Percentiles rank a stretch among this genome's conserved stretches.
These are phyloP conservation scores for Aureobasidium melanogenum DNA, from an alignment of 2,329 filamentous ascomycete species.

Conservation along the genomic window DNA sequence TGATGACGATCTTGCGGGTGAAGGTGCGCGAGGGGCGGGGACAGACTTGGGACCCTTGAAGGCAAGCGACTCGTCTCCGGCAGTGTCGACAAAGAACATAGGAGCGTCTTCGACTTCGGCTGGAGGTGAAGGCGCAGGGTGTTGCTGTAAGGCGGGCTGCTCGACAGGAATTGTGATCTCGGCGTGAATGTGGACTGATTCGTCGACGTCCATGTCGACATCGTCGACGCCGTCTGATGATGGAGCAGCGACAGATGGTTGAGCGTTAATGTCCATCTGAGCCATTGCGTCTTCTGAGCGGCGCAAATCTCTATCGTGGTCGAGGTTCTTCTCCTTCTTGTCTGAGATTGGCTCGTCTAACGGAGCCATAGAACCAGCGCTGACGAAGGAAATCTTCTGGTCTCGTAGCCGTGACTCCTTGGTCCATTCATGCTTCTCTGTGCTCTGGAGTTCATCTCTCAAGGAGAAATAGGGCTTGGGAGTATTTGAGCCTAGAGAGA, in stretches of 20 bases:
- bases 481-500: background rate
- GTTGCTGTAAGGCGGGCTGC: background rate
- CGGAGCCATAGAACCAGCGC: slow-evolving; percentile 43
- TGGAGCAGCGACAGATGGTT: background rate
- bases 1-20: slow-evolving; percentile 44
- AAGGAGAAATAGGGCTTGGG: slow-evolving; percentile 33
- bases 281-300: slow-evolving; percentile 23
- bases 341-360: slow-evolving; percentile 20
- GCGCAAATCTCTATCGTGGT: slow-evolving; percentile 22
- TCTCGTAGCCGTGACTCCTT: slow-evolving; percentile 45
- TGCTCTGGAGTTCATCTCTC: slow-evolving; percentile 51
- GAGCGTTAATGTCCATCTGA: slow-evolving; percentile 23
- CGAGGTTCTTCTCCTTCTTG: slow-evolving; percentile 13
- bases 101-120: background rate
- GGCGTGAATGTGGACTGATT: slow-evolving; percentile 4
- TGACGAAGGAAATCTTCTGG: slow-evolving; percentile 50
- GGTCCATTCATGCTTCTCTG: slow-evolving; percentile 42
- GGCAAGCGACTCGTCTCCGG: slow-evolving; percentile 22
- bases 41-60: slow-evolving; percentile 8
- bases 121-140: slow-evolving; percentile 10
- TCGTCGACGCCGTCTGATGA: slow-evolving; percentile 14
- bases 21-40: slow-evolving; percentile 28
- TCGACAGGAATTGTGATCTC: slow-evolving; percentile 6
- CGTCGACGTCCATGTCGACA: slow-evolving; percentile 11
- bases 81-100: slow-evolving; percentile 26